These are phyloP conservation scores for Eucalyptus tenuipes DNA, from an alignment of 345 rosid species.

Conservation along the genomic window DNA sequence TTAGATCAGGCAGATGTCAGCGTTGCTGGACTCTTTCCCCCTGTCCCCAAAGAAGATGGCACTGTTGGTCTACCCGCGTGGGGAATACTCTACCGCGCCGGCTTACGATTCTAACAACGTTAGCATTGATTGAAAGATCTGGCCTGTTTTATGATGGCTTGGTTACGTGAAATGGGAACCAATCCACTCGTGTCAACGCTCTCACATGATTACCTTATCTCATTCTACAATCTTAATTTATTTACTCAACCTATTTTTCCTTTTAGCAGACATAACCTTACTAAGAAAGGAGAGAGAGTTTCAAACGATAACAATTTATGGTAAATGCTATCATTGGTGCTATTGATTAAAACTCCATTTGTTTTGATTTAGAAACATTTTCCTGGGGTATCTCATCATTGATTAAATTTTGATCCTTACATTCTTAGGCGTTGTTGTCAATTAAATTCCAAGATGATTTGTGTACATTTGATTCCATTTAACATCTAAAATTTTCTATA, in stretches of 20 bases:
- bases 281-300: too few species aligned
- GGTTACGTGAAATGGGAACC: accelerated
- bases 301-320: accelerated
- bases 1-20: neutral
- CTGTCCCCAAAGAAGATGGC: neutral
- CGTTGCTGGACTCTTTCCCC: neutral
- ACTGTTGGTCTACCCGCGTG: neutral
- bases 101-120: neutral
- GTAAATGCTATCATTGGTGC: accelerated
- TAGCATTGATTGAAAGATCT: neutral
- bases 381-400: accelerated
- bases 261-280: too few species aligned
- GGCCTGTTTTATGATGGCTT: neutral
- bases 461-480: too few species aligned
- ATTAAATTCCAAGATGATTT: too few species aligned
- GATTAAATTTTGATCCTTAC: too few species aligned
- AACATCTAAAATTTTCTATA: too few species aligned
- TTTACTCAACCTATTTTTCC: too few species aligned
- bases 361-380: too few species aligned
- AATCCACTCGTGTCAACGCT: neutral
- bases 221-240: too few species aligned
- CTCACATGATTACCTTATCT: neutral
- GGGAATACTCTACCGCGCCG: neutral
- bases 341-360: accelerated
- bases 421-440: too few species aligned